Percentiles rank a stretch among this genome's conserved stretches.
These are phyloP conservation scores for Aspergillus versicolor DNA, from an alignment of 2,329 filamentous ascomycete species.

Conservation along the genomic window DNA sequence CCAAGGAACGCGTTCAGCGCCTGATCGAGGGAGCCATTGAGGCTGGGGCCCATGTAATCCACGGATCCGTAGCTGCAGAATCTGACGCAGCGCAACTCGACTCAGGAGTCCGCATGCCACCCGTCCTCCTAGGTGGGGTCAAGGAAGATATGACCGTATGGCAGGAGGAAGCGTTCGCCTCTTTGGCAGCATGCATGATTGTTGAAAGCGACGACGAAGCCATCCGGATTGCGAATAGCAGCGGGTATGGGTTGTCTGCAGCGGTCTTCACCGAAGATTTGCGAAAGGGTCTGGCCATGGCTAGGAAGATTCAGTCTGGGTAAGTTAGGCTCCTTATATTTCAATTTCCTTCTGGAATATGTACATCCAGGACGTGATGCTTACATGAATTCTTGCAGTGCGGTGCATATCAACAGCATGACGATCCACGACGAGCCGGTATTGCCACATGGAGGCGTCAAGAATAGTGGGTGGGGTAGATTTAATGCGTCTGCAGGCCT, in stretches of 20 bases:
- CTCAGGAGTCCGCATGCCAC: slow-evolving; percentile 52
- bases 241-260: slow-evolving; percentile 70
- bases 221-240: slow-evolving; percentile 71
- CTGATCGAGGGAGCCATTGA: slow-evolving; percentile 30
- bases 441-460: slow-evolving; percentile 63
- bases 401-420: slow-evolving; percentile 65
- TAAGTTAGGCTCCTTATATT: slow-evolving; percentile 24
- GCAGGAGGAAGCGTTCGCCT: slow-evolving; percentile 72
- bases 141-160: slow-evolving; percentile 71
- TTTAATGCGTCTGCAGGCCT: slow-evolving; percentile 56
- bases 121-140: slow-evolving; percentile 66
- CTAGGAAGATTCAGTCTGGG: slow-evolving; percentile 64
- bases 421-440: slow-evolving; percentile 62
- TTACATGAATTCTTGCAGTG: slow-evolving; percentile 20
- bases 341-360: slow-evolving; percentile 17
- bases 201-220: slow-evolving; percentile 64
- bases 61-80: slow-evolving; percentile 19
- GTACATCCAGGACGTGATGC: background rate
- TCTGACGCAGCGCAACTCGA: slow-evolving; percentile 8
- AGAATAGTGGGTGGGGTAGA: slow-evolving; percentile 60
- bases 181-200: slow-evolving; percentile 65
- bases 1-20: slow-evolving; percentile 43
- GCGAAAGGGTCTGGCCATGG: slow-evolving; percentile 55
- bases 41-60: slow-evolving; percentile 32
- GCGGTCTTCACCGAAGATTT: slow-evolving; percentile 72